phyloP scores from a whole-genome alignment of 768 basidiomycete genomes.

The Panaeolus papilionaceus region DNA sequence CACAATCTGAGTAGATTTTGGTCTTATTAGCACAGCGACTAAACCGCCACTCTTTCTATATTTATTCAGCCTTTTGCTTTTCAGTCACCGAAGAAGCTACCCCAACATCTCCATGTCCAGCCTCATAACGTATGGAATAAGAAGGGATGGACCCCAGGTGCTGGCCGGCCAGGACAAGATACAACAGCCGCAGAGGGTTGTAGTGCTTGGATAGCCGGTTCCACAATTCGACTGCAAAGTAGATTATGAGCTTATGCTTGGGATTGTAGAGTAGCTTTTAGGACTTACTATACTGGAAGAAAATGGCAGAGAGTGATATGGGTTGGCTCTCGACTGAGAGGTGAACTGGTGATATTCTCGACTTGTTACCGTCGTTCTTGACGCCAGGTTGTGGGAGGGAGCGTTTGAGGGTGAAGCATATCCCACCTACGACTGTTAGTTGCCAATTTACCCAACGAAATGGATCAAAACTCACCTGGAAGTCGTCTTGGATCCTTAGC shows the following conservation, averaged over 20 bases:
- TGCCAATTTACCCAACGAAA: not conserved
- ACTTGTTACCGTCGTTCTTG: slow-evolving; percentile 37
- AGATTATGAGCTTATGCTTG: not conserved
- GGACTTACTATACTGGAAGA: slow-evolving; percentile 63
- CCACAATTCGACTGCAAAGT: slow-evolving; percentile 52
- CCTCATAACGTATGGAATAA: slow-evolving; percentile 43
- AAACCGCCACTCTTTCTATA: no score
- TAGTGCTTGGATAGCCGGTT: slow-evolving; percentile 58
- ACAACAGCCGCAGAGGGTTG: slow-evolving; percentile 61
- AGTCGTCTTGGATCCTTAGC: slow-evolving; percentile 84
- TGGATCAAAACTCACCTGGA: slow-evolving; percentile 60
- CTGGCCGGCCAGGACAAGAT: slow-evolving; percentile 53
- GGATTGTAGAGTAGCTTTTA: slow-evolving; percentile 8
- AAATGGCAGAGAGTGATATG: slow-evolving; percentile 54
- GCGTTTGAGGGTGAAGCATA: slow-evolving; percentile 23
- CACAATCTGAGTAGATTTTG: no score
- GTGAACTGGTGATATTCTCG: not conserved
- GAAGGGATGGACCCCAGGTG: slow-evolving; percentile 56
- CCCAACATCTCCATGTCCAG: slow-evolving; percentile 1
- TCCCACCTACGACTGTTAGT: slow-evolving; percentile 26
- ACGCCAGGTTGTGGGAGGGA: slow-evolving; percentile 29
- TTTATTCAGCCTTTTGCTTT: slow-evolving; percentile 7
- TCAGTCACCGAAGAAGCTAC: not conserved
- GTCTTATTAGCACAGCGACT: no score
- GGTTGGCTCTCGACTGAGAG: slow-evolving; percentile 52